phyloP scores from a whole-genome alignment of 371 early-diverging fungal genomes.

The Mortierella sp. region DNA sequence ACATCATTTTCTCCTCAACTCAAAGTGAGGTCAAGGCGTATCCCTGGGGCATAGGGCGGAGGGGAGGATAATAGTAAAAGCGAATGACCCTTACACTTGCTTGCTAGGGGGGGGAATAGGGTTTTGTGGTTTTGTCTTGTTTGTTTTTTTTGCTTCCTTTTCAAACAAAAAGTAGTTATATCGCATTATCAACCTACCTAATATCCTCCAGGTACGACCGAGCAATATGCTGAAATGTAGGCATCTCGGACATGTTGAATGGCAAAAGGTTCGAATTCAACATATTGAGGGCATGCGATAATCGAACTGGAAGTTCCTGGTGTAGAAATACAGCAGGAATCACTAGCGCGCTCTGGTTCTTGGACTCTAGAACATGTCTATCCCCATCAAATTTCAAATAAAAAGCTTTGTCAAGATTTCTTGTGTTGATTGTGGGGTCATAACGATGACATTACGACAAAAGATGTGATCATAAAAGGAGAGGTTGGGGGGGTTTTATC shows the following conservation, averaged over 20 bases:
- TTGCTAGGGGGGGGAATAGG: too few relatives aligned
- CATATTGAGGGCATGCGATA: slow-evolving; percentile 71
- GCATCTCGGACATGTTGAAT: slow-evolving; percentile 59
- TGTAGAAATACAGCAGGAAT: slow-evolving; percentile 72
- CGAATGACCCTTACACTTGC: too few relatives aligned
- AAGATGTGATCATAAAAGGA: not conserved
- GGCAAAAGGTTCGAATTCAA: slow-evolving; percentile 60
- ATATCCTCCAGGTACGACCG: slow-evolving; percentile 62
- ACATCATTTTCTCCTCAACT: too few relatives aligned
- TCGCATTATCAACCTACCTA: too few relatives aligned
- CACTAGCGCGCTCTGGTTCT: slow-evolving; percentile 56
- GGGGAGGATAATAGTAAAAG: too few relatives aligned
- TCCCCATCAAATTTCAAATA: not conserved
- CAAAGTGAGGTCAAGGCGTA: too few relatives aligned
- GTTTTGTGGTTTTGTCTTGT: too few relatives aligned
- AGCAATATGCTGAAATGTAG: slow-evolving; percentile 59
- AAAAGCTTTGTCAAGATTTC: not conserved
- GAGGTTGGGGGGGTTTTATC: not conserved
- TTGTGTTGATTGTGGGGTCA: too few relatives aligned
- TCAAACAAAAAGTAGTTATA: too few relatives aligned
- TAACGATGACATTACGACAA: too few relatives aligned
- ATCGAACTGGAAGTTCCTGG: slow-evolving; percentile 76
- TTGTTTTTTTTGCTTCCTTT: too few relatives aligned
- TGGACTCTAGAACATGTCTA: slow-evolving; percentile 50
- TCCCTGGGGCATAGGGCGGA: too few relatives aligned